Evolutionary conservation across 2,329 filamentous ascomycete species (phyloP), one percentile per base, ranked within the genome.

Genomic region (Emmonsiellopsis sp.): DNA sequence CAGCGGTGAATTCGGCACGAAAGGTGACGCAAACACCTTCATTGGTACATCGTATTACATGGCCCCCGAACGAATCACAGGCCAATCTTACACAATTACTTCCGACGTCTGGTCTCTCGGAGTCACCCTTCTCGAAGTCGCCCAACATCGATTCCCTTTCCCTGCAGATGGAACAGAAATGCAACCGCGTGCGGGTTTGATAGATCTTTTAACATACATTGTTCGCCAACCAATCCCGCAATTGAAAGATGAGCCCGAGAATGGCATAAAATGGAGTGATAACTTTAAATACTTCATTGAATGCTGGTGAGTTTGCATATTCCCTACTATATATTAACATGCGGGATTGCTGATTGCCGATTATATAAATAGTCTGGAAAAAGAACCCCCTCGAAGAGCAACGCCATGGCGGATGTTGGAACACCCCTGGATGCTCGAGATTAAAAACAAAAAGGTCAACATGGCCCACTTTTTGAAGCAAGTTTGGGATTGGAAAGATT

Each of bases 231-330:
- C 88, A 3, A 95, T 97, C 55, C 93, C 93, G 2, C 94, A 90
- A 69, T 77, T 98, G 58, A 97, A 96, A 71, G 93, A 98, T 61
- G 93, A 98, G 71, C 88, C 88, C 0, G 84, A 89, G 34, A 88
- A 87, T 61, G 85, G 85, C 55, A 94, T 98, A 61, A 86, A 85
- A 66, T 98, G 93, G 93, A 95, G 88, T 62, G 88, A 94, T 62
- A 95, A 88, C 66, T 97, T 98, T 74, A 98, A 98, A 71, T 96
- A 96, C 69, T 98, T 98, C 64, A 96, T 98, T 63, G 91, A 96
- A 74, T 96, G 91, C 82, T 97, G 93, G 92, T 97, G 81, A 68
- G 88, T 84, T 53, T 14, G 21, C 31, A 42, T 45, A 13, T n/a
- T 27, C 31, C 42, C 49, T 42, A 13, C 11, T 40, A 13, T 17